Percentiles rank a stretch among this genome's conserved stretches.
Conservation (phyloP, 1,139 yeast species). For the Nakaseomyces uthaithaninus region DNA sequence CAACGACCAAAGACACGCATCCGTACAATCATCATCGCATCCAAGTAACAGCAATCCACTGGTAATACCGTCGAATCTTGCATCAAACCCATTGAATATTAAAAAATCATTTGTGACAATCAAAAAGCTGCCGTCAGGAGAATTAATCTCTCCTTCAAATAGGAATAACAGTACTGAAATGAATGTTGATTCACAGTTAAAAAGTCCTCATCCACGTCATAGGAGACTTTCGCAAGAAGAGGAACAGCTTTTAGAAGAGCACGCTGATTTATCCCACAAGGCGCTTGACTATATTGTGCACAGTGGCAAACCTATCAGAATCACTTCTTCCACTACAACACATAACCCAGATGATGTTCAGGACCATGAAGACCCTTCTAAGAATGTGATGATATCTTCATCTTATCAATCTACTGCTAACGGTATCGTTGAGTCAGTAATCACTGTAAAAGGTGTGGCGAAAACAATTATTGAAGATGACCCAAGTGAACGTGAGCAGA, state of each 20-base stretch:
- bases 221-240: constrained; percentile 9
- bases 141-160: constrained; percentile 11
- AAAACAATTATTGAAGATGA: constrained; percentile 68
- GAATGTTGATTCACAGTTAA: constrained; percentile 2
- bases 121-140: constrained; percentile 41
- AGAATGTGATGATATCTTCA: constrained; percentile 18
- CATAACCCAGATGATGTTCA: constrained; percentile 5
- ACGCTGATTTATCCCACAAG: constrained; percentile 14
- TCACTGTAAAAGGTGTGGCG: constrained; percentile 75
- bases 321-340: constrained; percentile 11
- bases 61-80: constrained; percentile 55
- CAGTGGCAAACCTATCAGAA: constrained; percentile 18
- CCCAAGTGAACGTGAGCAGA: constrained; percentile 9
- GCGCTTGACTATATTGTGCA: constrained; percentile 15
- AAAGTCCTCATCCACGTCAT: background rate
- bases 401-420: constrained; percentile 24
- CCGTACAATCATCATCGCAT: background rate
- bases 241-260: constrained; percentile 11
- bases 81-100: constrained; percentile 73
- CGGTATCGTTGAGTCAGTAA: constrained; percentile 77
- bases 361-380: constrained; percentile 1
- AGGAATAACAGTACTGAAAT: background rate
- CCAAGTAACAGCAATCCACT: background rate
- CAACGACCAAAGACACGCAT: background rate
- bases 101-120: constrained; percentile 62